phyloP scores from a whole-genome alignment of 345 rosid genomes.

The Eucalyptus viminalis region DNA sequence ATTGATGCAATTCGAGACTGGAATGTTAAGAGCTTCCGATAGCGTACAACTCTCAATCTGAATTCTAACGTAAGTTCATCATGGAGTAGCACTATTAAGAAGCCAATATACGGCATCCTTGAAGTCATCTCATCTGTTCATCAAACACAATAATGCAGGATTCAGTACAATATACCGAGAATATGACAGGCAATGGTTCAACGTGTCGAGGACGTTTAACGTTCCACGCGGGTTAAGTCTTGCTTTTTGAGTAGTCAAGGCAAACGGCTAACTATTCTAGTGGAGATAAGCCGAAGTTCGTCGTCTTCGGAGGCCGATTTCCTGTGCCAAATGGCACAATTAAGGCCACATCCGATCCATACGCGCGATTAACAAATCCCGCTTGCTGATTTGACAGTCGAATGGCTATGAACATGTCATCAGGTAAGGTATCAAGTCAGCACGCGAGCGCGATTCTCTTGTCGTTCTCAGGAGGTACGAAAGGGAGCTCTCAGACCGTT shows the following conservation, averaged over 20 bases:
- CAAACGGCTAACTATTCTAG: background rate
- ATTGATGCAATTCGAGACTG: background rate
- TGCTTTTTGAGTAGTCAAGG: background rate
- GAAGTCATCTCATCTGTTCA: background rate
- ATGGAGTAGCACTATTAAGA: background rate
- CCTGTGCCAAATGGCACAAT: background rate
- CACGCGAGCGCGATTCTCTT: background rate
- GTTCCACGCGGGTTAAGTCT: background rate
- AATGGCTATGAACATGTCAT: background rate
- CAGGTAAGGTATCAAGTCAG: background rate
- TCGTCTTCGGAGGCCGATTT: background rate
- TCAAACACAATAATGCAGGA: background rate
- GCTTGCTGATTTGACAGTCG: background rate
- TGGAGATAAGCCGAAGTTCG: background rate
- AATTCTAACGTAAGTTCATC: background rate
- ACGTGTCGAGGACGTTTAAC: background rate
- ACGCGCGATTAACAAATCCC: background rate
- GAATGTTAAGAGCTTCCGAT: background rate
- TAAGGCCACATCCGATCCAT: background rate
- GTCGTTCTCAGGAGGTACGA: background rate
- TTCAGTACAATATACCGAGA: background rate
- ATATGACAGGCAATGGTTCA: background rate
- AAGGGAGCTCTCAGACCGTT: background rate
- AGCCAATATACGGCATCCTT: background rate
- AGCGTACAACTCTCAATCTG: background rate